Base-by-base conservation (phyloP, 2,329 filamentous ascomycete genomes). In the Venturia asperata region DNA sequence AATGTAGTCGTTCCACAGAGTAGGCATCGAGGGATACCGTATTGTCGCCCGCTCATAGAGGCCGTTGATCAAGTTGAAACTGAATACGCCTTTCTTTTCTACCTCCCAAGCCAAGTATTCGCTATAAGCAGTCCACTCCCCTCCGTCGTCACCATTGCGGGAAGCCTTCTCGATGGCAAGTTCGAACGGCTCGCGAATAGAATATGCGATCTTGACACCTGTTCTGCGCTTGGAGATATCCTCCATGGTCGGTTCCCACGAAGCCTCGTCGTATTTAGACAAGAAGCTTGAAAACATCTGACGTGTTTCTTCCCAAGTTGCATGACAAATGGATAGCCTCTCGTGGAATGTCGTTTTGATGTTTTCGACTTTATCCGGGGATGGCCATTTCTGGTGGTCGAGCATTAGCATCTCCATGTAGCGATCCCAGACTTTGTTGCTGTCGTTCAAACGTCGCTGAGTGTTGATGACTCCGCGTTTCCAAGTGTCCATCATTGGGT, bases 101-200 rank as follows among this genome's bases (percentile, higher is more conserved):
- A 87, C 83, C 78, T 99, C 94, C 89, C 91, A 97, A 64, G 90
- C 87, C 21, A 97, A 79, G 71, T 99, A 99, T 65, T 89, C 84
- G 5, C 75, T 76, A 68, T 83, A 83, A 3, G 80, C 76, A 24
- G 75, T 74, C 74, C 83, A 84, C 66, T 88, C 80, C 4, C 79
- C 80, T 13, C 84, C 82, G 37, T 77, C 74, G 69, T 90, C 83
- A 65, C 80, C 81, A 9, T 81, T 76, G 64, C 85, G 80, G 19
- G 77, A 74, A 7, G 88, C 87, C 67, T 82, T 80, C 64, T 81
- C 81, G 27, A 94, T 77, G 67, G 83, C 85, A 68, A 86, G 77
- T 74, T 95, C 90, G 71, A 86, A 86, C 4, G 82, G 76, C 69
- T 90, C 88, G 67, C 90, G 87, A 55, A 83, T 77, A 17, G 82